These are phyloP conservation scores for Torulaspora delbrueckii DNA, from an alignment of 805 yeast species.

Conservation along the genomic window DNA sequence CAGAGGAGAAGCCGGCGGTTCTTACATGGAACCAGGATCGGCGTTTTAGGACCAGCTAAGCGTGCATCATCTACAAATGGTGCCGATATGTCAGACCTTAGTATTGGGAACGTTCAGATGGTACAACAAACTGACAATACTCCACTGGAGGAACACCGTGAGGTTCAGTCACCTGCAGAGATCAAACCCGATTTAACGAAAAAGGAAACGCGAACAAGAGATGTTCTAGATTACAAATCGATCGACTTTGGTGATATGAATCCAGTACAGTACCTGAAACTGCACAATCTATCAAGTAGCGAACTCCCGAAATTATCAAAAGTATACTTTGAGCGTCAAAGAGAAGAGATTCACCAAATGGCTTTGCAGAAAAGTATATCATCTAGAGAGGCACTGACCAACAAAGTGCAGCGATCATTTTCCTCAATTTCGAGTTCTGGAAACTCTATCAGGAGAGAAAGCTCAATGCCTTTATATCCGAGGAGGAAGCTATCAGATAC, in stretches of 20 bases:
- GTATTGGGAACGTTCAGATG: conserved; percentile 1
- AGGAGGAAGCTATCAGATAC: conserved; percentile 15
- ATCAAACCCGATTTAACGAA: not conserved
- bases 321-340: conserved; percentile 37
- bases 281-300: conserved; percentile 35
- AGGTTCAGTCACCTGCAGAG: not conserved
- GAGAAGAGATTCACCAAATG: conserved; percentile 31
- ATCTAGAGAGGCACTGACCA: conserved; percentile 13
- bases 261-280: conserved; percentile 39
- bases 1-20: conserved; percentile 28
- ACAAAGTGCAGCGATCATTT: conserved; percentile 6
- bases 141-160: not conserved
- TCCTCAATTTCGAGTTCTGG: conserved; percentile 8
- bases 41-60: conserved; percentile 32
- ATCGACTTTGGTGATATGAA: conserved; percentile 38
- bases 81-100: conserved; percentile 10
- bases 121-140: not conserved
- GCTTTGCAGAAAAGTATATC: conserved; percentile 26
- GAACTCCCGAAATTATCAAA: conserved; percentile 38
- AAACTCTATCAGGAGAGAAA: conserved; percentile 6
- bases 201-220: not conserved
- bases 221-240: not conserved
- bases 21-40: conserved; percentile 23
- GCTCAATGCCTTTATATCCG: conserved; percentile 11
- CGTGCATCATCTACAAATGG: conserved; percentile 22